Base-by-base conservation (phyloP, 2,329 filamentous ascomycete genomes). In the Ilyonectria mors-panacis region DNA sequence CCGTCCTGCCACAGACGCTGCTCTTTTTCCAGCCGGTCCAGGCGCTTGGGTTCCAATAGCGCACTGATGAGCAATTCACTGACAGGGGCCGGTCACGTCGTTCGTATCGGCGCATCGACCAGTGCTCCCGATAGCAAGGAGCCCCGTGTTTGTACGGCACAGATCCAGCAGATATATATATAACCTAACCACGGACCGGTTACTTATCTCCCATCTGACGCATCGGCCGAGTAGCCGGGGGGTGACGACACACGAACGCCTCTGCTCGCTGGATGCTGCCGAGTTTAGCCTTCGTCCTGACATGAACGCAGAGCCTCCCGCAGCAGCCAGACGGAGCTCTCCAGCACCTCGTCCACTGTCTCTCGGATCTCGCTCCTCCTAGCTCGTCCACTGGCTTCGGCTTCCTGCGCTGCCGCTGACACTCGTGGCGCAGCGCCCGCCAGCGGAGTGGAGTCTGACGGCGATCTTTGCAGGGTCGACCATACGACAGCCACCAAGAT, bases 381-480 rank as follows among this genome's bases (percentile, higher is more conserved):
- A 54, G 33, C 51, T 50, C 53, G 8, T 19, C 23, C 28, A 17
- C 44, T 42, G 39, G 39, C 39, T 42, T 21, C 61, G 61, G 61
- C 47, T 59, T 33, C 19, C 47, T 45, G 30, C 47, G 54, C 45
- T 65, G 57, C 66, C 70, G 61, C 63, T 69, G 60, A 70, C 65
- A 69, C 53, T 63, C 68, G 72, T 74, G 72, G 72, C 72, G 72
- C 70, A 74, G 72, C 59, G 60, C 59, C 53, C 62, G 60, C 58
- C 56, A 44, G 58, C 48, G 33, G 54, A 53, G 67, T 73, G 71
- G 71, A 70, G 65, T 47, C 42, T 66, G 61, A 57, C 67, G 64
- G 59, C 59, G 59, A 63, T 63, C 59, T 57, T 48, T 63, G 59
- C 53, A 63, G 53, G 59, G 51, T 35, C 59, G 13, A 63, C 47